A percentile compares a stretch with the other conserved stretches of the same genome.
These are phyloP conservation scores for Monilinia aucupariae DNA, from an alignment of 2,329 filamentous ascomycete genomes.

Conservation along the genomic window DNA sequence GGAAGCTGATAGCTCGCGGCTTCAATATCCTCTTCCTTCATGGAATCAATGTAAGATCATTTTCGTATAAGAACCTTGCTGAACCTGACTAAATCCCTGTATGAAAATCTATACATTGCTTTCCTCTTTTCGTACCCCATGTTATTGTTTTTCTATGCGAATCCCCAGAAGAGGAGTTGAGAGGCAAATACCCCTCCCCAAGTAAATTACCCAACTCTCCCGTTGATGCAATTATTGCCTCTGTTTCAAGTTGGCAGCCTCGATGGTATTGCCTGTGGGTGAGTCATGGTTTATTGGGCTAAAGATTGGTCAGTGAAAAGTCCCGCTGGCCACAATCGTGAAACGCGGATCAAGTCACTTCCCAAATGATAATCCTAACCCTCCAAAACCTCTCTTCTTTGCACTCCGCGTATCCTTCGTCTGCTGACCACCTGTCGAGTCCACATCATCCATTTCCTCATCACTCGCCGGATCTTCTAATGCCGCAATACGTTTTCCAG, in stretches of 20 bases:
- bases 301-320: constrained; percentile 1
- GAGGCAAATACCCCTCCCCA: no score
- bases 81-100: not conserved
- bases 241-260: not conserved
- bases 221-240: not conserved
- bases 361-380: constrained; percentile 18
- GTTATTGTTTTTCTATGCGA: not conserved
- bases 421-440: constrained; percentile 39
- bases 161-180: not conserved
- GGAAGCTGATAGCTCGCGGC: constrained; percentile 1
- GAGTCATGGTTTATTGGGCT: not conserved
- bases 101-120: not conserved
- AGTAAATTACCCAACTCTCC: not conserved
- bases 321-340: constrained; percentile 1
- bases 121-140: not conserved
- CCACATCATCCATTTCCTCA: constrained; percentile 21
- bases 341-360: constrained; percentile 10
- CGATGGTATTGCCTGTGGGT: not conserved
- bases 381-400: constrained; percentile 43
- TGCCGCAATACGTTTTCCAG: not conserved
- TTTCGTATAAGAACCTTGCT: not conserved
- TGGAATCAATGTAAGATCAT: constrained; percentile 1
- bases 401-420: constrained; percentile 48
- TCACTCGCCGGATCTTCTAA: constrained; percentile 45
- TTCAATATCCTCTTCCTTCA: constrained; percentile 10